Percentiles rank a stretch among this genome's conserved stretches.
Conservation (phyloP, 75 land plant species). For the Selaginella tamariscina region DNA sequence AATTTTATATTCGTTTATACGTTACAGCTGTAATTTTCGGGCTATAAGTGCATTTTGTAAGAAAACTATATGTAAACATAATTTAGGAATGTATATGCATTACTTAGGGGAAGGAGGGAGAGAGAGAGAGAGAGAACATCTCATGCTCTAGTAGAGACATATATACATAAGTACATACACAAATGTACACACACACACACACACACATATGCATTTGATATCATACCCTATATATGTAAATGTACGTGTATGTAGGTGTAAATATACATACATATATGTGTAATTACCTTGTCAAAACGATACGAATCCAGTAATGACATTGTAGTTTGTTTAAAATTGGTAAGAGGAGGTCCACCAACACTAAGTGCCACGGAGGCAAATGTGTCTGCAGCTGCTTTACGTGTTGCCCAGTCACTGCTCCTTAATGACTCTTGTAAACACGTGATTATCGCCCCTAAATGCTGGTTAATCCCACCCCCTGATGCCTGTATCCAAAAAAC, state of each 20-base stretch:
- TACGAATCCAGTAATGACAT: conserved; percentile 48
- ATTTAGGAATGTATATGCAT: too few relatives aligned
- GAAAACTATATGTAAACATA: too few relatives aligned
- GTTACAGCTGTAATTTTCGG: too few relatives aligned
- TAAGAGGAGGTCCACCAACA: conserved; percentile 24
- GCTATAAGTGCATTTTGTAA: too few relatives aligned
- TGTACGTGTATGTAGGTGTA: background rate
- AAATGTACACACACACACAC: background rate
- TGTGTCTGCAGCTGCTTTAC: background rate
- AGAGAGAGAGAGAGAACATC: background rate
- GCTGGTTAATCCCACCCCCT: background rate
- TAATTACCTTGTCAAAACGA: conserved; percentile 87
- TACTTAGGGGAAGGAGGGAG: background rate
- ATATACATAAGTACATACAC: background rate
- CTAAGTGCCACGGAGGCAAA: background rate
- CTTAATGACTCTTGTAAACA: background rate
- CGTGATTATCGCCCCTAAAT: background rate
- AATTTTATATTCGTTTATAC: too few relatives aligned
- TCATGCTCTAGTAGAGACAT: background rate
- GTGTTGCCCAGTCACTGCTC: background rate
- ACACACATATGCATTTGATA: too few relatives aligned
- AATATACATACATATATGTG: background rate
- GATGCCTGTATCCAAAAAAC: background rate
- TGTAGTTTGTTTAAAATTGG: conserved; percentile 37
- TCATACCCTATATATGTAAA: too few relatives aligned